phyloP scores from a whole-genome alignment of 140 eudicot genomes.

The Bidens hawaiensis region DNA sequence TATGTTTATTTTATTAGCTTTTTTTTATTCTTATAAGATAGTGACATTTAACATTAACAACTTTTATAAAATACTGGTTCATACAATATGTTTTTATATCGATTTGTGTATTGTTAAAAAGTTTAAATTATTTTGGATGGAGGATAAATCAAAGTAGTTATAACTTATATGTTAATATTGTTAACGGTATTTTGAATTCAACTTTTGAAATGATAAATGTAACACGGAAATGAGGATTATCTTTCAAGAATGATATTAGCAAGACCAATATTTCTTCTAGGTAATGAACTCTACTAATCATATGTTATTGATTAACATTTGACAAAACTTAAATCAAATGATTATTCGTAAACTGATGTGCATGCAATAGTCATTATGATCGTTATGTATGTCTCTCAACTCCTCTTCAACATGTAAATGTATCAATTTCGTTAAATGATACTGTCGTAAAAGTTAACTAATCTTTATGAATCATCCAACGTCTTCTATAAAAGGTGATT shows the following conservation, averaged over 20 bases:
- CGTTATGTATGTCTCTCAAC: background rate
- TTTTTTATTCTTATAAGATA: background rate
- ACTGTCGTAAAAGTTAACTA: too few relatives aligned
- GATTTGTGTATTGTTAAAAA: background rate
- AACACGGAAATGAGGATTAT: background rate
- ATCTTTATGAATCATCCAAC: too few relatives aligned
- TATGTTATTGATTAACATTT: background rate
- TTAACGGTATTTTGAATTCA: background rate
- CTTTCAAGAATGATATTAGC: too few relatives aligned
- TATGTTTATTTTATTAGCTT: background rate
- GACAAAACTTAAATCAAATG: background rate
- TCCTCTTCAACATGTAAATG: background rate
- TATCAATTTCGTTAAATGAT: background rate
- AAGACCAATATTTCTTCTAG: background rate
- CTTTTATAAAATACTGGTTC: background rate
- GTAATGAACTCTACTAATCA: background rate
- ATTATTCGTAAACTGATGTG: too few relatives aligned
- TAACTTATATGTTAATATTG: background rate
- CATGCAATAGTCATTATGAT: background rate
- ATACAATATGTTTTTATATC: too few relatives aligned
- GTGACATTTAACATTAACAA: background rate
- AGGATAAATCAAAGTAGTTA: background rate
- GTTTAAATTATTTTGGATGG: background rate
- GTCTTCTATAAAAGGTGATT: too few relatives aligned
- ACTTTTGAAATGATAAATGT: background rate